A percentile compares a stretch with the other conserved stretches of the same genome.
These are phyloP conservation scores for Colletotrichum phormii DNA, from an alignment of 2,329 filamentous ascomycete genomes.

Conservation along the genomic window DNA sequence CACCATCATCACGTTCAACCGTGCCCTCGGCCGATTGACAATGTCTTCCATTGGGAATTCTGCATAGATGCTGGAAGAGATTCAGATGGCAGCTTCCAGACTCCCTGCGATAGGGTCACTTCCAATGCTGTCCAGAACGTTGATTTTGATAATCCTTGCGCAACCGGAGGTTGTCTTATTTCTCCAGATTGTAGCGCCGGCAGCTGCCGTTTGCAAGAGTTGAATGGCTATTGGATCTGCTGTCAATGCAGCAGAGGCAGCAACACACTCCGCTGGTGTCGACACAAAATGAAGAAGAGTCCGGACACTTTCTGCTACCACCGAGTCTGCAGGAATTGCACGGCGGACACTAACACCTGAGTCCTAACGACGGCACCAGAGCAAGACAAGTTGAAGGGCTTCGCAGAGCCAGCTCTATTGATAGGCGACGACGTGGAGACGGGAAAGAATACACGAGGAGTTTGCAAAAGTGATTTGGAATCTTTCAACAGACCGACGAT, in stretches of 20 bases:
- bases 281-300: constrained; percentile 56
- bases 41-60: constrained; percentile 56
- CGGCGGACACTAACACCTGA: constrained; percentile 43
- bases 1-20: constrained; percentile 63
- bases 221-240: constrained; percentile 61
- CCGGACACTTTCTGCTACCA: constrained; percentile 66
- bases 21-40: constrained; percentile 54
- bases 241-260: constrained; percentile 60
- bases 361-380: background rate
- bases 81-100: constrained; percentile 41
- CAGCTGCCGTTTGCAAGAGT: constrained; percentile 60
- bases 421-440: background rate
- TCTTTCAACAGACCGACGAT: background rate
- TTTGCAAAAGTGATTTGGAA: background rate
- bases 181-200: constrained; percentile 60
- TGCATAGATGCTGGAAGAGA: constrained; percentile 51
- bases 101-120: constrained; percentile 38
- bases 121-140: constrained; percentile 47
- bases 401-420: background rate
- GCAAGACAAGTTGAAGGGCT: background rate
- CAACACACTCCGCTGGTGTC: constrained; percentile 59
- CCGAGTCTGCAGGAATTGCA: constrained; percentile 58
- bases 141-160: constrained; percentile 57
- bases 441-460: constrained; percentile 9
- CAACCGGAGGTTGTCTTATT: constrained; percentile 56